Evolutionary conservation across 768 basidiomycete genomes (phyloP), one percentile per base, ranked within the genome.

Genomic region (Pleurotus eryngii): DNA sequence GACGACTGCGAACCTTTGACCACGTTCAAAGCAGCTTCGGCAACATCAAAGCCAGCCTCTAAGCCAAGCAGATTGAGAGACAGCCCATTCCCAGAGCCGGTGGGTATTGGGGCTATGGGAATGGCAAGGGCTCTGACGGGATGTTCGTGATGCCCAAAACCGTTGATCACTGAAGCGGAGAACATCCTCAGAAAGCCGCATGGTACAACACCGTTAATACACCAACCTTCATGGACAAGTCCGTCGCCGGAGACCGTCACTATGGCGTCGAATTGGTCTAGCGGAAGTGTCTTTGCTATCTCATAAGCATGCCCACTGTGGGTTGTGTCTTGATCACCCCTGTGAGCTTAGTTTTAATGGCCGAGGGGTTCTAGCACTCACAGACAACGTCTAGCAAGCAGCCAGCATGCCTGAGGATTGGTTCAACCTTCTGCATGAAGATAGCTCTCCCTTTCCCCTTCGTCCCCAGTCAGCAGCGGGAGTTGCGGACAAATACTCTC

Each of bases 231-330:
- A 64, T 94, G 89, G 14, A 92, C 66, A 37, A 92, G 76, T 6
- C 93, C 93, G 63, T 95, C 93, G 0, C 93, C 93, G 0, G 91
- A 93, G 20, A 95, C 79, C 27, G 84, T 71, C 38, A 90, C 79
- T 42, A 95, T 67, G 0, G 85, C 90, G 60, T 94, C 92, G 60
- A 81, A 89, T 5, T 54, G 22, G 14, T 79, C 75, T 3, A 90
- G 75, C 0, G 76, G 59, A 35, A 92, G 68, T 3, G 72, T 70
- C 59, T 82, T 82, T 0, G 76, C 83, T 57, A 93, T 74, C 35
- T 90, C 84, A 39, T 70, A 70, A 2, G 89, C 92, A 68, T 95
- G 90, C 4, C 81, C 80, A 2, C 66, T 61, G 58, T 81, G 78
- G 3, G 79, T 81, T 0, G 90, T 92, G 48, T 83, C 92, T 92